These are phyloP conservation scores for Didymellaceae sp. DNA, from an alignment of 2,329 filamentous ascomycete species.

Conservation along the genomic window DNA sequence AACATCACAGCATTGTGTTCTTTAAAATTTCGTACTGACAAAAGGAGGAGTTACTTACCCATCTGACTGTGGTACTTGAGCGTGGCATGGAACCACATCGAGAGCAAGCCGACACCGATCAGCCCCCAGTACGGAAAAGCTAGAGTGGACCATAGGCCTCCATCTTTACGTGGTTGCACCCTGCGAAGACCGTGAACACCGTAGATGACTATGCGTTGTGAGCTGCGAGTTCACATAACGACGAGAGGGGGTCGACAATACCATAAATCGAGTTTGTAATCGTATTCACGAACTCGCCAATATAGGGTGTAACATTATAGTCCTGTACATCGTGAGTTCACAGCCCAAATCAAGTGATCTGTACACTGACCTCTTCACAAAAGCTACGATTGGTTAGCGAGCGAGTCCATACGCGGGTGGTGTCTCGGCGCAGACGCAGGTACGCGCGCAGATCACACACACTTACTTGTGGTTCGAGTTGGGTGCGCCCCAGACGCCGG, in stretches of 20 bases:
- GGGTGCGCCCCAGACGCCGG: slow-evolving; percentile 35
- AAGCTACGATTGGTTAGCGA: slow-evolving; percentile 37
- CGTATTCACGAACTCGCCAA: slow-evolving; percentile 62
- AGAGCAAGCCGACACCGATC: slow-evolving; percentile 52
- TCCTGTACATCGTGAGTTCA: slow-evolving; percentile 51
- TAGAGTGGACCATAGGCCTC: slow-evolving; percentile 41
- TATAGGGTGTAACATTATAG: slow-evolving; percentile 59
- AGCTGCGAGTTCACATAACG: neutral
- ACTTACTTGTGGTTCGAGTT: slow-evolving; percentile 47
- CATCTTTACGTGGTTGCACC: slow-evolving; percentile 32
- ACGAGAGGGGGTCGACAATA: slow-evolving; percentile 28
- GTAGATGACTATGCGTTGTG: slow-evolving; percentile 41
- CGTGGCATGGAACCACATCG: slow-evolving; percentile 53
- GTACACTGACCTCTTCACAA: slow-evolving; percentile 40
- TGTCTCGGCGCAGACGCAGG: slow-evolving; percentile 13
- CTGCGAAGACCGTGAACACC: slow-evolving; percentile 43
- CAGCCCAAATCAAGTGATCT: neutral
- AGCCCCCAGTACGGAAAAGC: slow-evolving; percentile 53
- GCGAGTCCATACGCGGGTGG: neutral
- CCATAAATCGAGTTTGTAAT: slow-evolving; percentile 60
- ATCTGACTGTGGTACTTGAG: slow-evolving; percentile 57
- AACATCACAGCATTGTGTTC: neutral
- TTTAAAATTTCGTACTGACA: neutral
- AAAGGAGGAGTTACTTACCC: slow-evolving; percentile 38
- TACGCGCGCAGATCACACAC: slow-evolving; percentile 3